phyloP scores from a whole-genome alignment of 148 eudicot species.

The Heliamphora exappendiculata region DNA sequence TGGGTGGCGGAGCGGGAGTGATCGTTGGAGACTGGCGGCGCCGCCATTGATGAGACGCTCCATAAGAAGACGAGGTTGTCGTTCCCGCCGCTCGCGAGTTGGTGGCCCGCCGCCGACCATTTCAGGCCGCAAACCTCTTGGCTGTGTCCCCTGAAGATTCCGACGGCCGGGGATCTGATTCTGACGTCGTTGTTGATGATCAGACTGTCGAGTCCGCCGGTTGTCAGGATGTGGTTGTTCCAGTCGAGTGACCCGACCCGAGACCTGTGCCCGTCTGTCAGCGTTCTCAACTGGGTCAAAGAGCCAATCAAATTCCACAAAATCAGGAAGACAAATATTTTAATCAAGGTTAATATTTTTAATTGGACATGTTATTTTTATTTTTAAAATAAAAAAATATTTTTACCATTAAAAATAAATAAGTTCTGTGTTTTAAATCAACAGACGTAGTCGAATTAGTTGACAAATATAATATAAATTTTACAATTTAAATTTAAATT shows the following conservation, averaged over 20 bases:
- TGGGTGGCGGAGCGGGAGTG: background rate
- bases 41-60: constrained; percentile 21
- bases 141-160: constrained; percentile 28
- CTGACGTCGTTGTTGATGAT: constrained; percentile 40
- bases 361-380: no score
- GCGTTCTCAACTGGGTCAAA: constrained; percentile 29
- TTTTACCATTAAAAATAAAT: no score
- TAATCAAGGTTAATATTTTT: no score
- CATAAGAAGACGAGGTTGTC: constrained; percentile 29
- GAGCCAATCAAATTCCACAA: background rate
- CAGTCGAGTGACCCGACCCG: constrained; percentile 43
- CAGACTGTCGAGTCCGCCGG: constrained; percentile 36
- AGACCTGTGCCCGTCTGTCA: constrained; percentile 25
- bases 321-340: no score
- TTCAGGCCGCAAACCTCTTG: constrained; percentile 38
- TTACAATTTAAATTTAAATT: no score
- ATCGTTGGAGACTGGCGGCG: no score
- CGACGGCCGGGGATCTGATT: constrained; percentile 25
- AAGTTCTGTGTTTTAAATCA: no score
- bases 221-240: constrained; percentile 38
- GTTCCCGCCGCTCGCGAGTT: constrained; percentile 49
- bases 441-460: no score
- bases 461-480: no score
- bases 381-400: no score
- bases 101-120: constrained; percentile 41